Base-by-base conservation (phyloP, 2,329 filamentous ascomycete genomes). In the Akanthomyces lecanii region DNA sequence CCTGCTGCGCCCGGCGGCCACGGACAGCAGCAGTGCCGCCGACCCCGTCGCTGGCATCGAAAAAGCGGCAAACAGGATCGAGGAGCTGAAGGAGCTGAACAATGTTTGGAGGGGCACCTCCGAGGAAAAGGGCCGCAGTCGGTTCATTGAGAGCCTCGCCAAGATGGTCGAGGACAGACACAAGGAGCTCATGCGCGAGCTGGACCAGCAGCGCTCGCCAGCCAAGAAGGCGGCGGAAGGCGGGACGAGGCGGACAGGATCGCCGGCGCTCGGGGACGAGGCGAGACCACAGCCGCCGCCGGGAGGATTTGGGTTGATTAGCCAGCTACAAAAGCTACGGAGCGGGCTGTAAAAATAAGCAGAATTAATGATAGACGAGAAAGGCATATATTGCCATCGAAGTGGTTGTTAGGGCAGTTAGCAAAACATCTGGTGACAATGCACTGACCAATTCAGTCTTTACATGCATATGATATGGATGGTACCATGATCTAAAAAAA, bases 71-170 rank as follows among this genome's bases (percentile, higher is more conserved):
- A 82, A 82, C 62, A 81, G 91, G 51, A 87, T 98, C 16, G 88
- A 92, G 70, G 86, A 90, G 71, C 81, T 98, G 62, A 88, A 92
- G 70, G 84, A 87, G 66, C 77, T 98, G 66, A 86, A 87, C 4
- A 78, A 78, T n/a, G 87, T 99, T 25, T 99, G 95, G 93, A 94
- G 90, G 73, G 92, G 92, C n/a, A 97, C 95, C 2, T 89, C 91
- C 0, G 95, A 99, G 77, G 95, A 98, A 74, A 96, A 91, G 76
- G 91, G 92, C 6, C 82, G 95, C 60, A 78, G 78, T 11, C 90
- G 86, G 70, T 92, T 97, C 72, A 88, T 99, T 21, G 94, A 98
- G 67, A 83, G 84, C 58, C 74, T 99, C 69, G 86, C 87, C 40
- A 92, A 87, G 78, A 83, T 91, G 75, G 91, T 97, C 1, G 92